These are phyloP conservation scores for Vitis rotundifolia DNA, from an alignment of 164 flowering plant genomes.

Conservation along the genomic window DNA sequence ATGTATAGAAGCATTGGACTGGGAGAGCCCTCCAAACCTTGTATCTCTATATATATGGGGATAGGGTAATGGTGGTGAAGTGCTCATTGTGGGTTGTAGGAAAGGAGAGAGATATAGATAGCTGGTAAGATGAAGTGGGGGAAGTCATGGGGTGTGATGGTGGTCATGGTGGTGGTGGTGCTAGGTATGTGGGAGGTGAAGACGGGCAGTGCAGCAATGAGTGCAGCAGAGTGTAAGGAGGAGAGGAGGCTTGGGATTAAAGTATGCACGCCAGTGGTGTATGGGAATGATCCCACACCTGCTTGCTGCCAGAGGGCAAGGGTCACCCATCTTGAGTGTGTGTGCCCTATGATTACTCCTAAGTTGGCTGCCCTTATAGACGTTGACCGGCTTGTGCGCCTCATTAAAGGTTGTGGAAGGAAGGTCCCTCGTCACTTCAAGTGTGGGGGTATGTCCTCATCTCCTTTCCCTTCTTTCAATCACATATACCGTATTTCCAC, in stretches of 20 bases:
- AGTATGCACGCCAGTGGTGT: slow-evolving; percentile 23
- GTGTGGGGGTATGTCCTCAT: slow-evolving; percentile 36
- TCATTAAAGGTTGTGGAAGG: slow-evolving; percentile 42
- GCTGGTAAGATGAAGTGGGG: neutral
- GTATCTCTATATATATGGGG: neutral
- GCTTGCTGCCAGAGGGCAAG: slow-evolving; percentile 29
- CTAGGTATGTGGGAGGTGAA: slow-evolving; percentile 13
- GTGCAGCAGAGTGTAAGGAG: slow-evolving; percentile 19
- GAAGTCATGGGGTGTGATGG: neutral
- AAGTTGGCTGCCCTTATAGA: slow-evolving; percentile 30
- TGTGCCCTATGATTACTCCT: slow-evolving; percentile 35
- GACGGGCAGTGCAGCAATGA: slow-evolving; percentile 4
- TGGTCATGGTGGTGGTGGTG: slow-evolving; percentile 2
- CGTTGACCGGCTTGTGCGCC: slow-evolving; percentile 19
- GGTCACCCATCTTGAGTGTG: slow-evolving; percentile 29
- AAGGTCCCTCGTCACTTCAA: slow-evolving; percentile 41
- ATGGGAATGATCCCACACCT: slow-evolving; percentile 22
- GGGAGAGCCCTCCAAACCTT: no score
- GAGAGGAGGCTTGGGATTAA: slow-evolving; percentile 18
- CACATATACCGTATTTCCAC: neutral
- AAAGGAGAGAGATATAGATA: slow-evolving; percentile 30
- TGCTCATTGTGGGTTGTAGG: no score
- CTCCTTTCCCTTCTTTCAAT: no score
- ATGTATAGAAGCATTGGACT: no score
- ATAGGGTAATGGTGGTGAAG: slow-evolving; percentile 3